Evolutionary conservation across 805 yeast genomes (phyloP).

Genomic region (Candida chilensis): DNA sequence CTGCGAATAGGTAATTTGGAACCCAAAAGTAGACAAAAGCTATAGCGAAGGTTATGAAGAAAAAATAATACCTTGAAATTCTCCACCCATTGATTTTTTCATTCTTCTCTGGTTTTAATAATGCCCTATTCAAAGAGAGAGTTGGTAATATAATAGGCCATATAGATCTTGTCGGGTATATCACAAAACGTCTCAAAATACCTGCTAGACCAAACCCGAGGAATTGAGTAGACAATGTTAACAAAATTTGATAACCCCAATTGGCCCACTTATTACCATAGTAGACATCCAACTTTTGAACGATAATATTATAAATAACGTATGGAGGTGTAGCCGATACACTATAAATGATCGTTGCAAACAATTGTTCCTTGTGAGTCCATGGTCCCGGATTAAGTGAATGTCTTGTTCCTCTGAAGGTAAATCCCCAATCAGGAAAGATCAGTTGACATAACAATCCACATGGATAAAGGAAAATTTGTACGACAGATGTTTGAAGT

Average conservation of each 20-base stretch:
- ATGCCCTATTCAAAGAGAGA: constrained; percentile 22
- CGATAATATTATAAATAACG: constrained; percentile 22
- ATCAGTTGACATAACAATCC: constrained; percentile 13
- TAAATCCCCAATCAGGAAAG: constrained; percentile 33
- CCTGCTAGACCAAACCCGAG: constrained; percentile 41
- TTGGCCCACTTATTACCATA: constrained; percentile 17
- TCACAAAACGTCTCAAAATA: constrained; percentile 29
- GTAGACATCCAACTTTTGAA: constrained; percentile 18
- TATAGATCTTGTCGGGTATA: constrained; percentile 31
- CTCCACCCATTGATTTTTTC: constrained; percentile 7
- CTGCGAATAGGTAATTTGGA: constrained; percentile 18
- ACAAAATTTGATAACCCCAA: constrained; percentile 32
- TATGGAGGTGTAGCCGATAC: constrained; percentile 17
- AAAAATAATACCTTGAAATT: constrained; percentile 8
- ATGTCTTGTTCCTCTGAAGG: constrained; percentile 20
- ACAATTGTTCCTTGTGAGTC: constrained; percentile 23
- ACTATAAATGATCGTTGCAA: constrained; percentile 17
- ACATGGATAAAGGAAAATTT: constrained; percentile 15
- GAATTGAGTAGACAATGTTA: constrained; percentile 39
- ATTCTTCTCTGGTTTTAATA: constrained; percentile 6
- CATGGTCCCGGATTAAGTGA: constrained; percentile 23
- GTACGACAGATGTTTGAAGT: constrained; percentile 13
- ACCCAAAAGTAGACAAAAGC: constrained; percentile 20
- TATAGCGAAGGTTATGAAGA: constrained; percentile 6
- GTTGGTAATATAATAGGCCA: constrained; percentile 35